These are phyloP conservation scores for Xylaria sp. DNA, from an alignment of 2,329 filamentous ascomycete genomes.

Conservation along the genomic window DNA sequence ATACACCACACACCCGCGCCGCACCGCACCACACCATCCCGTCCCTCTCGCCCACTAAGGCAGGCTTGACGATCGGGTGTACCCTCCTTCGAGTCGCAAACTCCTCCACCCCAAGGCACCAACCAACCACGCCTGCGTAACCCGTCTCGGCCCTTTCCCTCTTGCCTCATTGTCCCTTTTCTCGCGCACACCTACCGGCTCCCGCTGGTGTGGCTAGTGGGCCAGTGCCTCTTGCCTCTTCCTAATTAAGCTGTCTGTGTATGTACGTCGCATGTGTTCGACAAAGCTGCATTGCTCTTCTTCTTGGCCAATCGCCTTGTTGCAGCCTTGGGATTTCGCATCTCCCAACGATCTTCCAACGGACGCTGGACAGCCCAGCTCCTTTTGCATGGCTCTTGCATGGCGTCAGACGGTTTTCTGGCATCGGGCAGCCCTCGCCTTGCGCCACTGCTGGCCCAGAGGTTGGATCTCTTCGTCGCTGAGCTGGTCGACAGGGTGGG, in stretches of 20 bases:
- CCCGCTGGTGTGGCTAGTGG: slow-evolving; percentile 30
- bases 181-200: slow-evolving; percentile 34
- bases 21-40: slow-evolving; percentile 29
- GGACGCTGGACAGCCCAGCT: slow-evolving; percentile 31
- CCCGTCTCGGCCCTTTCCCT: slow-evolving; percentile 39
- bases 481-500: slow-evolving; percentile 49
- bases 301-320: slow-evolving; percentile 31
- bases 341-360: too few relatives aligned
- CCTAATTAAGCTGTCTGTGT: slow-evolving; percentile 33
- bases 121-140: slow-evolving; percentile 37
- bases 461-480: slow-evolving; percentile 40
- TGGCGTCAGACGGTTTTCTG: slow-evolving; percentile 27
- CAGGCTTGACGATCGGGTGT: slow-evolving; percentile 36
- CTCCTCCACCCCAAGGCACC: slow-evolving; percentile 35
- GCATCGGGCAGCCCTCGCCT: slow-evolving; percentile 37
- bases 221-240: slow-evolving; percentile 32
- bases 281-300: slow-evolving; percentile 31
- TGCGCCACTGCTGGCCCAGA: slow-evolving; percentile 38
- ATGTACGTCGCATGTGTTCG: slow-evolving; percentile 35
- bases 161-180: slow-evolving; percentile 37
- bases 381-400: too few relatives aligned
- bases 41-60: slow-evolving; percentile 31
- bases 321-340: slow-evolving; percentile 32
- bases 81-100: slow-evolving; percentile 38
- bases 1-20: slow-evolving; percentile 37